Conservation (phyloP, 2,329 filamentous ascomycete species). For the Domatiomyces catenatus region DNA sequence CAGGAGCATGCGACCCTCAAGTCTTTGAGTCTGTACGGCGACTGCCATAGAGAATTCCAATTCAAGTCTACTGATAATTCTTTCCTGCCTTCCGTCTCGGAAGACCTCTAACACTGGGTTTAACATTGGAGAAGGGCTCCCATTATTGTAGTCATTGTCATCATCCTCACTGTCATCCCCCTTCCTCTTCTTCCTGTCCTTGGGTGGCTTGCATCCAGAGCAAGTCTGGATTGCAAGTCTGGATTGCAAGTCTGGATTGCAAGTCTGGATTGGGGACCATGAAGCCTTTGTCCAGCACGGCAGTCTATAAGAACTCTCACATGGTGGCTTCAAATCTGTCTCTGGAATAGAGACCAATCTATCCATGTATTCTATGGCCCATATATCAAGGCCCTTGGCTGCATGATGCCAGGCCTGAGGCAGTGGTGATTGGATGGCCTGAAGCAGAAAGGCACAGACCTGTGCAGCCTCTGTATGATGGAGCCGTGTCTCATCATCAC, state of each 20-base stretch:
- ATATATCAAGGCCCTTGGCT: conserved; percentile 13
- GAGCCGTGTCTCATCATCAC: conserved; percentile 20
- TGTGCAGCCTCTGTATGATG: conserved; percentile 22
- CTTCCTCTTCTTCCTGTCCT: neutral
- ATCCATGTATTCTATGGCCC: conserved; percentile 17
- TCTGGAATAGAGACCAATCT: conserved; percentile 17
- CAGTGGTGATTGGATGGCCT: conserved; percentile 15
- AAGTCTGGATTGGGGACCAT: conserved; percentile 1
- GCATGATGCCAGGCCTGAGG: conserved; percentile 17
- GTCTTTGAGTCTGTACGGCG: no score
- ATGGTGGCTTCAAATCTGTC: conserved; percentile 6
- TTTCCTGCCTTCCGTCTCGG: no score
- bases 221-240: conserved; percentile 3
- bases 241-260: no score
- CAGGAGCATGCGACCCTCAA: no score
- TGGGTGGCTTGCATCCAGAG: conserved; percentile 3
- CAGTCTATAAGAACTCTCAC: conserved; percentile 17
- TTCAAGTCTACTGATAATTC: no score
- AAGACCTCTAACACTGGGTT: no score
- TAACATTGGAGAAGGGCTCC: no score
- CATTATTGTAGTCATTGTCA: no score
- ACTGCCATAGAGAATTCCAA: no score
- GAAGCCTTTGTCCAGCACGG: conserved; percentile 7
- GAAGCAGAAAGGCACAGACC: conserved; percentile 21
- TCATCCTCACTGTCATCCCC: no score